phyloP scores from a whole-genome alignment of 23 red algal species.

The Porphyridium purpureum region DNA sequence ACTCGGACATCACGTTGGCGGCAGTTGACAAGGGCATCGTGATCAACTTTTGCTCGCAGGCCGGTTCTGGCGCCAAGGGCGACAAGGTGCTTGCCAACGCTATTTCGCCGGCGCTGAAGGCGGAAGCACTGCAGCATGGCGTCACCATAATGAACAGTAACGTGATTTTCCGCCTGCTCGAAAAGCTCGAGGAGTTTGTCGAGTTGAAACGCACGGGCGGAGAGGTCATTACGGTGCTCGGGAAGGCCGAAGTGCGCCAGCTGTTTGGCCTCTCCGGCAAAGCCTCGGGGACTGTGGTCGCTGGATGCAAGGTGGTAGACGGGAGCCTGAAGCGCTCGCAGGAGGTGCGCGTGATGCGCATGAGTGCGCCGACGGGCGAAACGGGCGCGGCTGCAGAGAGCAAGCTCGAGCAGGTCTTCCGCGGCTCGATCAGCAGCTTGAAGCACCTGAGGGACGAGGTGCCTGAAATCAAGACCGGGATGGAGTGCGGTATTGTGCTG shows the following conservation, averaged over 20 bases:
- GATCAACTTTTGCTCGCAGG: no score
- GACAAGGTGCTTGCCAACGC: neutral
- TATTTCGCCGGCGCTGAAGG: neutral
- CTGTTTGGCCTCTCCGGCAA: neutral
- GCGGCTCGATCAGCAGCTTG: conserved; percentile 7
- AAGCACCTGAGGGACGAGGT: conserved; percentile 47
- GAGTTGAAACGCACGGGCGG: neutral
- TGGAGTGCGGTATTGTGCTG: conserved; percentile 58
- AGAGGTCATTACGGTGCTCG: neutral
- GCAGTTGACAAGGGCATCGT: no score
- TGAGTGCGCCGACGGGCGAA: conserved; percentile 3
- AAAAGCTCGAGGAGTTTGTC: conserved; percentile 7
- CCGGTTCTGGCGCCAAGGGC: conserved; percentile 4
- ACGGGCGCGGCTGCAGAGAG: no score
- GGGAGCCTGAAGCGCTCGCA: conserved; percentile 10
- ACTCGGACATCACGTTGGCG: conserved; percentile 44
- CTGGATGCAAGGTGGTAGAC: conserved; percentile 12
- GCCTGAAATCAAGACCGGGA: conserved; percentile 22
- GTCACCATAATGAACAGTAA: conserved; percentile 20
- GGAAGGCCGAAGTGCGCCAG: neutral
- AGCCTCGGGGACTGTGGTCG: neutral
- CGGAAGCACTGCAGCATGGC: neutral
- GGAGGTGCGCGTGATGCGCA: conserved; percentile 20
- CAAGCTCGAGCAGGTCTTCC: conserved; percentile 5
- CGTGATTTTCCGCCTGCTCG: conserved; percentile 45